Percentiles rank a stretch among this genome's conserved stretches.
Evolutionary conservation across 805 yeast species (phyloP).

Genomic region (Jamesozyma piceae): DNA sequence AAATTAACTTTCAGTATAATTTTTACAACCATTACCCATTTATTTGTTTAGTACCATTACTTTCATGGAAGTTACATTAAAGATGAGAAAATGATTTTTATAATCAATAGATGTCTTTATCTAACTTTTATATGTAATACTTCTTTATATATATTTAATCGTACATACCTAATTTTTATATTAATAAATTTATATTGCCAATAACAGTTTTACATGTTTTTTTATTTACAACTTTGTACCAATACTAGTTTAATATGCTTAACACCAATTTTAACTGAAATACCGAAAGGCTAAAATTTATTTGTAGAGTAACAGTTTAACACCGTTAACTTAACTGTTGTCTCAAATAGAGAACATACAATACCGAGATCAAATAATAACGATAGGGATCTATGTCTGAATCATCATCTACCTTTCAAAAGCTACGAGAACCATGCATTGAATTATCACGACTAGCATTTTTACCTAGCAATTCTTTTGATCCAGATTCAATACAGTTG

Average conservation of each 20-base stretch:
- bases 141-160: background rate
- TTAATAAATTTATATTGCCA: too few relatives aligned
- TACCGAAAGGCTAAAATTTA: too few relatives aligned
- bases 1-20: background rate
- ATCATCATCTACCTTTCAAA: slow-evolving; percentile 13
- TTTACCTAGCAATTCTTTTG: slow-evolving; percentile 30
- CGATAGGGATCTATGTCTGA: background rate
- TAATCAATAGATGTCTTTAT: background rate
- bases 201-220: too few relatives aligned
- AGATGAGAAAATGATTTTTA: background rate
- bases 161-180: background rate
- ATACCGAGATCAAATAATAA: too few relatives aligned
- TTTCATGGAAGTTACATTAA: slow-evolving; percentile 1
- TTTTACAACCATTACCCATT: background rate
- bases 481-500: slow-evolving; percentile 28
- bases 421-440: slow-evolving; percentile 37
- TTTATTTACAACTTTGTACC: too few relatives aligned
- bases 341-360: too few relatives aligned
- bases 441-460: slow-evolving; percentile 37
- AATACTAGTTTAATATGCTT: too few relatives aligned
- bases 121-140: too few relatives aligned
- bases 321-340: too few relatives aligned
- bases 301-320: too few relatives aligned
- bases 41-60: background rate
- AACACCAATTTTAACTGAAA: too few relatives aligned